phyloP scores from a whole-genome alignment of 768 basidiomycete genomes.

The Trametes punicea region DNA sequence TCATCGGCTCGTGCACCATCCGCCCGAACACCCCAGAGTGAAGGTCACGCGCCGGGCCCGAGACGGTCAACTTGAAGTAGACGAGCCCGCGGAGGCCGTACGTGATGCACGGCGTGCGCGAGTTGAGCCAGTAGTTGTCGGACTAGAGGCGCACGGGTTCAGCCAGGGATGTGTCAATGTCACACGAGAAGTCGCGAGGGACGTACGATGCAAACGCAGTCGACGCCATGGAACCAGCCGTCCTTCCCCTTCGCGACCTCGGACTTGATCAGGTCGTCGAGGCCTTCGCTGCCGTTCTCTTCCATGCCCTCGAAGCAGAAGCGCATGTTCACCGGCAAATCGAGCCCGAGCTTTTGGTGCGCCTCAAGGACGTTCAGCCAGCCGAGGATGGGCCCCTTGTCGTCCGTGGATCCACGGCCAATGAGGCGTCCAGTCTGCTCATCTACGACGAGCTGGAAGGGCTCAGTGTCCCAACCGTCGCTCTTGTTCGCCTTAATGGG shows the following conservation, averaged over 20 bases:
- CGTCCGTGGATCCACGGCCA: slow-evolving; percentile 86
- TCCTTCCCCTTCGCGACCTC: slow-evolving; percentile 65
- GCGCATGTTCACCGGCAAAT: slow-evolving; percentile 84
- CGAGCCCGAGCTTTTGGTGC: slow-evolving; percentile 59
- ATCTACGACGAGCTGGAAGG: slow-evolving; percentile 66
- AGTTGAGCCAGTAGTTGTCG: slow-evolving; percentile 94
- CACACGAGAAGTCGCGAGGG: neutral
- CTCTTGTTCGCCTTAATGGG: slow-evolving; percentile 40
- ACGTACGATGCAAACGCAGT: slow-evolving; percentile 89
- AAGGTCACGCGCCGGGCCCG: slow-evolving; percentile 82
- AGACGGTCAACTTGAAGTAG: slow-evolving; percentile 80
- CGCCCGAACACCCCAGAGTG: slow-evolving; percentile 89
- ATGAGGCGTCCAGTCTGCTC: slow-evolving; percentile 59
- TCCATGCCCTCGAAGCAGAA: slow-evolving; percentile 99
- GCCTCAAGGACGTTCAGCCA: slow-evolving; percentile 92
- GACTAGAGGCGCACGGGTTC: slow-evolving; percentile 42
- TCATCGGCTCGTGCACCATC: slow-evolving; percentile 90
- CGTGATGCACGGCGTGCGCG: slow-evolving; percentile 74
- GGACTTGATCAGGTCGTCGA: slow-evolving; percentile 78
- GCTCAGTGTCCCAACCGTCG: slow-evolving; percentile 89
- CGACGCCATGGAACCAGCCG: slow-evolving; percentile 83
- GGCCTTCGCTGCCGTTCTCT: slow-evolving; percentile 87
- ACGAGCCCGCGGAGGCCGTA: slow-evolving; percentile 87
- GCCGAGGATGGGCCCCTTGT: slow-evolving; percentile 86
- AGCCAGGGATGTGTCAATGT: neutral